Evolutionary conservation across 1,284 basidiomycete species (phyloP), one percentile per base, ranked within the genome.

Genomic region (Thelephora terrestris): DNA sequence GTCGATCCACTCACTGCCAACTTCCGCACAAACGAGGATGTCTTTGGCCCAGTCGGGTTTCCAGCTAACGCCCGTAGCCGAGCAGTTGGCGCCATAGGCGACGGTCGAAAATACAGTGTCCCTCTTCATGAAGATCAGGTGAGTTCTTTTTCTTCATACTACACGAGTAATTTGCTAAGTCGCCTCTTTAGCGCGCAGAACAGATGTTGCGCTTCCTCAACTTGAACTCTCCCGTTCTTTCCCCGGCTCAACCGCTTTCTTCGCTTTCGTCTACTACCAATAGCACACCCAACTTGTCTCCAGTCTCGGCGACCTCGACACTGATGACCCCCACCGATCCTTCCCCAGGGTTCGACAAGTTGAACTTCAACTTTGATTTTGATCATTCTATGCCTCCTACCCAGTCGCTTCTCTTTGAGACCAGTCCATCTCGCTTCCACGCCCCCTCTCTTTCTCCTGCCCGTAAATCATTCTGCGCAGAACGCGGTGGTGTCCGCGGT

Each of bases 151-250:
- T 51, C 38, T 24, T 50, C 48, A 57, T 52, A 53, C 53, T 43
- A 52, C 63, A 50, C 53, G 58, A 56, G 39, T 23, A 52, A 43
- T 52, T 51, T 55, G 47, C 55, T 52, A 44, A 52, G 55, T 52
- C 57, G 56, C 54, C 50, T 53, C 57, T 52, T 49, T 24, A 87
- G 83, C 81, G 85, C 58, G 79, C 87, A 53, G 82, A 85, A 57
- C 82, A 85, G 64, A 71, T 88, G 39, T 68, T 88, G 47, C 79
- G 85, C 40, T 78, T 81, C 21, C 70, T 88, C 47, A 79, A 87
- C 59, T 76, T 87, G 55, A 81, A 79, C 59, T 85, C 84, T 27
- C 83, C 84, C 23, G 75, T 69, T 54, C 80, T 78, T 53, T 64
- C 72, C 6, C 53, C 58, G 18, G 54, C 59, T 14, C 29, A 6